Base-by-base conservation (phyloP, 2,329 filamentous ascomycete genomes). In the Monosporascus sp. region DNA sequence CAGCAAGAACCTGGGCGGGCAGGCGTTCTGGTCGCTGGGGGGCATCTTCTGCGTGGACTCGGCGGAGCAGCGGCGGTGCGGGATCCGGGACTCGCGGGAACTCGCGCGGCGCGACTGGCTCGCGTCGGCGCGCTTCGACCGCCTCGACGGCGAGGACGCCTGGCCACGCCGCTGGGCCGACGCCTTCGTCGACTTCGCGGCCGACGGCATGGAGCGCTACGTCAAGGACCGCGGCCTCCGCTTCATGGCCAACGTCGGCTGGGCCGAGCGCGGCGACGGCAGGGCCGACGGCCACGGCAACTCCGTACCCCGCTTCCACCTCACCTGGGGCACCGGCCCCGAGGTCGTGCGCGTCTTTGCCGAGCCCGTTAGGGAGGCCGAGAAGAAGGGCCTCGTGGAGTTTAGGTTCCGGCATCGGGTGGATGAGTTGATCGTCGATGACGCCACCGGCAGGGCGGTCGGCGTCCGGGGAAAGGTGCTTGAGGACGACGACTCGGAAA, bases 11-110 rank as follows among this genome's bases (percentile, higher is more conserved):
- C 70, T 85, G 9, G 82, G 82, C 54, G 82, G 82, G 2, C 82
- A 85, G 65, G 82, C 82, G 6, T 84, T 84, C 63, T 85, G 81
- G 80, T 85, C 82, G 3, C 74, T 85, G 1, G 82, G 82, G 36
- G 82, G 82, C 37, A 64, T 85, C 25, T 85, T 85, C 68, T 73
- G 78, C 66, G 81, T 85, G 51, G 65, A 84, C 68, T 82, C 80
- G 8, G 62, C 74, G 8, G 72, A 78, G 56, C 82, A 85, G 69
- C 76, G 81, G 4, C 74, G 78, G 51, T 70, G 78, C 65, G 82
- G 82, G 58, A 81, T 85, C 69, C 73, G 72, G 56, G 82, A 85
- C 68, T 78, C 74, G 50, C 77, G 76, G 53, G 76, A 75, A 59
- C 72, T 84, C 18, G 82, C 82, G 3, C 65, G 81, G 71, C 73